A percentile compares a stretch with the other conserved stretches of the same genome.
Conservation (phyloP, 2,329 filamentous ascomycete genomes). For the Neofusicoccum sp. region DNA sequence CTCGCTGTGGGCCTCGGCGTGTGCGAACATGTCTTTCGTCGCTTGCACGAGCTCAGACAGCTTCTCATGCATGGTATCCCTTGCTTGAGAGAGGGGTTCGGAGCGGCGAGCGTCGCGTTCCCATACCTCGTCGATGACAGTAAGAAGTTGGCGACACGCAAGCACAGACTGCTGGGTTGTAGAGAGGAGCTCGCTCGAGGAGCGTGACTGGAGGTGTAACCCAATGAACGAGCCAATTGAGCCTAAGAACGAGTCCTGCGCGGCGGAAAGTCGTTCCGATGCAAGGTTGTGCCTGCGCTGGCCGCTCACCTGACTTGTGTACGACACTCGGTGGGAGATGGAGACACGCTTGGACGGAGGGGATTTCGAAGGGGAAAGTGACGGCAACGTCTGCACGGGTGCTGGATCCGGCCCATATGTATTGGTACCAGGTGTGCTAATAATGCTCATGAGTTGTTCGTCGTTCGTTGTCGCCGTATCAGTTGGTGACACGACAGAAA, state of each 20-base stretch:
- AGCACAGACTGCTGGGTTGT: conserved; percentile 83
- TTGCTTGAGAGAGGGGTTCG: conserved; percentile 67
- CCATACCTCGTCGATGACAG: conserved; percentile 80
- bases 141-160: conserved; percentile 77
- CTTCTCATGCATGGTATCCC: conserved; percentile 75
- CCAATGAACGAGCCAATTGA: conserved; percentile 93
- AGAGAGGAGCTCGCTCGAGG: conserved; percentile 76
- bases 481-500: conserved; percentile 15
- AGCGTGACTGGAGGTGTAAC: conserved; percentile 89
- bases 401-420: neutral
- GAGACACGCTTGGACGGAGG: conserved; percentile 49
- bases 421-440: conserved; percentile 7
- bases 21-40: conserved; percentile 76
- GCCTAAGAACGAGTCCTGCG: conserved; percentile 86
- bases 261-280: conserved; percentile 76
- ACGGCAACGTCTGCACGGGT: conserved; percentile 8
- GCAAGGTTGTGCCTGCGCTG: conserved; percentile 72
- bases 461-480: conserved; percentile 9
- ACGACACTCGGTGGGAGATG: conserved; percentile 73
- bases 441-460: neutral
- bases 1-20: conserved; percentile 67
- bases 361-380: conserved; percentile 15
- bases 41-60: conserved; percentile 80
- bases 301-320: conserved; percentile 67
- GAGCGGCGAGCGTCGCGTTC: conserved; percentile 72